Percentiles rank a stretch among this genome's conserved stretches.
phyloP scores from a whole-genome alignment of 2,329 filamentous ascomycete species.

The Cytospora chrysosperma region DNA sequence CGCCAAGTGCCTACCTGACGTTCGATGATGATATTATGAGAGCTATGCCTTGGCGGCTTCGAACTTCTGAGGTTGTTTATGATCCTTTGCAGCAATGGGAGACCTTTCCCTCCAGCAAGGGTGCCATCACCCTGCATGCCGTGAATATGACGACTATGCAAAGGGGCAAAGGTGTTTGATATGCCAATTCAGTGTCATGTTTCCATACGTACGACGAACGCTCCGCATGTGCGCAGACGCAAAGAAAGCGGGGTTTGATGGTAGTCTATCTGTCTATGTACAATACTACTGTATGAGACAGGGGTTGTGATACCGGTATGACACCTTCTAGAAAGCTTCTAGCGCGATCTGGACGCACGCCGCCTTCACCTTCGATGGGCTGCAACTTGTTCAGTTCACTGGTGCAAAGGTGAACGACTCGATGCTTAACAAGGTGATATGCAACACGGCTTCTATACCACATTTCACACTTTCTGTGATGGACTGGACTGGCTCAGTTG shows the following conservation, averaged over 20 bases:
- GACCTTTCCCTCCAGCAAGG: neutral
- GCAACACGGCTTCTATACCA: neutral
- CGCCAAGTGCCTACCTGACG: neutral
- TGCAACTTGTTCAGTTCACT: too few species aligned
- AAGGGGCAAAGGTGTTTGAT: neutral
- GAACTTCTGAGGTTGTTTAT: neutral
- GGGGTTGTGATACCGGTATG: neutral
- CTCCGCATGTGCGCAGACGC: neutral
- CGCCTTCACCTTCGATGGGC: too few species aligned
- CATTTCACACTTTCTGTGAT: neutral
- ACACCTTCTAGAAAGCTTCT: conserved; percentile 16
- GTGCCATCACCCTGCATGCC: conserved; percentile 2
- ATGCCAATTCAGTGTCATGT: neutral
- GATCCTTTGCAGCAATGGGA: neutral
- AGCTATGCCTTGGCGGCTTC: neutral
- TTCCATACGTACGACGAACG: neutral
- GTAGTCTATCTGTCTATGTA: neutral
- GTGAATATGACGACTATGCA: neutral
- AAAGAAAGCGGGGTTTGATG: neutral
- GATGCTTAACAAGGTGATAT: conserved; percentile 1
- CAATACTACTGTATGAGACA: neutral
- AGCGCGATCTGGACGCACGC: neutral
- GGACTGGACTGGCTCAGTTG: neutral
- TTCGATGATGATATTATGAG: neutral
- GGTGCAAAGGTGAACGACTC: conserved; percentile 4